Evolutionary conservation across 495 filamentous ascomycete genomes (phyloP).

Genomic region (Tricharina praecox): DNA sequence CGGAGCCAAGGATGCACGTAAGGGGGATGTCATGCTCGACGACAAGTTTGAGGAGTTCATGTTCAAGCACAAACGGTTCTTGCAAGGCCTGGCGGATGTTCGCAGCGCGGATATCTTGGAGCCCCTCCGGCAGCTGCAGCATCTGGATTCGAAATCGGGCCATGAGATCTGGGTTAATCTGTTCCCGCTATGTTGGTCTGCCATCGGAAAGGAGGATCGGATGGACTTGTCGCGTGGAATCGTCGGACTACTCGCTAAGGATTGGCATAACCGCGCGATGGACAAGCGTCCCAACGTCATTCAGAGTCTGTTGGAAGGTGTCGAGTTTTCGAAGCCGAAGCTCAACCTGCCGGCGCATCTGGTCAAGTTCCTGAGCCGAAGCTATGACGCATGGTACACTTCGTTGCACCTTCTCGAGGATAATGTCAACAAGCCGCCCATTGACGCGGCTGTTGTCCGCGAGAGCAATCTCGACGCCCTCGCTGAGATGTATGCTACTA

Average conservation of each 20-base stretch:
- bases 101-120: constrained; percentile 74
- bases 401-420: constrained; percentile 72
- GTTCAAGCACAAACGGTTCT: constrained; percentile 59
- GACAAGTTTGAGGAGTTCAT: constrained; percentile 68
- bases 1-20: constrained; percentile 48
- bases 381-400: constrained; percentile 92
- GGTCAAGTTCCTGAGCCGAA: constrained; percentile 78
- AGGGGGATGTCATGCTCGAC: constrained; percentile 57
- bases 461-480: constrained; percentile 92
- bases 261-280: constrained; percentile 84
- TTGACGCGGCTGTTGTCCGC: constrained; percentile 64
- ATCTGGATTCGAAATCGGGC: constrained; percentile 61
- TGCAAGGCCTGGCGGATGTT: constrained; percentile 63
- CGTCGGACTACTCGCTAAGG: constrained; percentile 71
- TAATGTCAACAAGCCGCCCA: constrained; percentile 58
- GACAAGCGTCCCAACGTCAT: constrained; percentile 91
- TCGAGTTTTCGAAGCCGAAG: constrained; percentile 59
- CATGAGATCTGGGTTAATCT: constrained; percentile 78
- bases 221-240: constrained; percentile 81
- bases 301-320: constrained; percentile 71
- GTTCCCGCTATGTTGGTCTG: constrained; percentile 88
- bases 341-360: constrained; percentile 91
- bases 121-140: constrained; percentile 85
- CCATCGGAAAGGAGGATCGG: constrained; percentile 68
- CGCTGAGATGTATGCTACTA: constrained; percentile 68